Conservation (phyloP, 306 rosid species). For the Trichosanthes cucumerina region DNA sequence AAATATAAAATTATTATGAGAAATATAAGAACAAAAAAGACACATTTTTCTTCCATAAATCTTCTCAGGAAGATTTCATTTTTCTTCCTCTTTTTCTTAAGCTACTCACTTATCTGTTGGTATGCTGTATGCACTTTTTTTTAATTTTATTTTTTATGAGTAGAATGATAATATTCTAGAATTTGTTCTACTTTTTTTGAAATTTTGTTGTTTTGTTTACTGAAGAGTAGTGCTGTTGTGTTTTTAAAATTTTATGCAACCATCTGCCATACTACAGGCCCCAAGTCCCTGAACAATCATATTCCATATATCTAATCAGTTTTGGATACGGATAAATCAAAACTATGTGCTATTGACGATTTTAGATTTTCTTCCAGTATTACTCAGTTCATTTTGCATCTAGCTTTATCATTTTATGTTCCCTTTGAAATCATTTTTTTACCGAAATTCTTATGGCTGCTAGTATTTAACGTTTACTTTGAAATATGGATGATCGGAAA, state of each 20-base stretch:
- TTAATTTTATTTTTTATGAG: background rate
- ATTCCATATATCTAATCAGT: background rate
- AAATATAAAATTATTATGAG: background rate
- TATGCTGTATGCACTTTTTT: background rate
- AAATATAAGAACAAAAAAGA: background rate
- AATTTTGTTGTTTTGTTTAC: background rate
- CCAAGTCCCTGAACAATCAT: background rate
- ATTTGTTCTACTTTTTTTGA: background rate
- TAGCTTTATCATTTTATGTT: background rate
- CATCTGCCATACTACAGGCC: background rate
- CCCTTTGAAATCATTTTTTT: background rate
- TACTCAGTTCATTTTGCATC: background rate
- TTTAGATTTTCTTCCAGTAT: background rate
- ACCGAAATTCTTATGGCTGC: background rate
- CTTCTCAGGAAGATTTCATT: too few species aligned
- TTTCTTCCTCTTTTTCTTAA: background rate
- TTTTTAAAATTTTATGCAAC: background rate
- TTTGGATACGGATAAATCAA: background rate
- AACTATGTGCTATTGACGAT: background rate
- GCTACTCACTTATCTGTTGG: background rate
- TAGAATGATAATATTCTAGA: background rate
- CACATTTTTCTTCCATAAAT: background rate
- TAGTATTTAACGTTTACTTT: background rate
- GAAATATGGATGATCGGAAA: background rate
- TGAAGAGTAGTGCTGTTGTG: background rate